Base-by-base conservation (phyloP, 306 rosid species). In the Biancaea sappan region DNA sequence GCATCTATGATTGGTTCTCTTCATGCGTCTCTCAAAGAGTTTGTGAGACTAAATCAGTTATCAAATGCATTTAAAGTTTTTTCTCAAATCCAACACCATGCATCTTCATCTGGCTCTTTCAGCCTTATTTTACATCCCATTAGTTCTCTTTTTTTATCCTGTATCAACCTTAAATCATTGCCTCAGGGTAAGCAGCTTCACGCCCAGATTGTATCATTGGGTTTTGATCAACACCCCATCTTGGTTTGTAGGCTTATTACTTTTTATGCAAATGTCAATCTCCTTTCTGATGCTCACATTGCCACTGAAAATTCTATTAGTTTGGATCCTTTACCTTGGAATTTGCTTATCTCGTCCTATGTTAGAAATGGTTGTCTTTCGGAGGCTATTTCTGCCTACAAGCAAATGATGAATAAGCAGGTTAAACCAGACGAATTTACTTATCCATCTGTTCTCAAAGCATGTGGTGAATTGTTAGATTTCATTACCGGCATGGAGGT, bases 401-500 rank as follows among this genome's bases (percentile, higher is more conserved):
- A 86, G 82, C 80, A 73, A 59, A 94, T 91, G 98, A 70, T 88
- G 76, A 66, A 22, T 28, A 88, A 48, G 84, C 73, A 84, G 51
- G 64, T 90, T 72, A 22, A 76, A 73, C 92, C 97, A 0, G 96
- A 94, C 86, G 80, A 85, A 59, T 94, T 81, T 80, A 94, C 98
- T 40, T 91, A 88, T 69, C 95, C 97, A 2, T 64, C 88, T 71
- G 88, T 91, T 47, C 88, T 94, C 32, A 94, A 91, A 87, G 98
- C 97, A 29, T 94, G 96, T 71, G 95, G 91, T 19, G 97, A 91
- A 70, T 60, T 71, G 2, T 71, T 74, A 47, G 94, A 94, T 86
- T 41, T 73, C n/a, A 58, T 48, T 70, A 73, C 80, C 53, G 97
- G 97, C 6, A 59, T 73, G 76, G 88, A 88, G 84, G 82, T 94